phyloP scores from a whole-genome alignment of 805 yeast species.

The Nematodospora valgi region DNA sequence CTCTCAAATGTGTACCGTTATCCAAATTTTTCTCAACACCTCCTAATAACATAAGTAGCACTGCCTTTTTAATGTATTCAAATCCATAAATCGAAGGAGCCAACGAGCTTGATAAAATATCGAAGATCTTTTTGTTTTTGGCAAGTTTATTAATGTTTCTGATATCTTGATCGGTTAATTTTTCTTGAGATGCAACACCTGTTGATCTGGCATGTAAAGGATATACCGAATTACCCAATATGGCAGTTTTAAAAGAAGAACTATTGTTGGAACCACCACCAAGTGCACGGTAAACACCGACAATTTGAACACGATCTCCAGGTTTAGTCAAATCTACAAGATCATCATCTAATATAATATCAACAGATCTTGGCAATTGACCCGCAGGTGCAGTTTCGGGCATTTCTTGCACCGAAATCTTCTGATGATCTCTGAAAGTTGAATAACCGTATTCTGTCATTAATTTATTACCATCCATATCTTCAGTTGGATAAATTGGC shows the following conservation, averaged over 20 bases:
- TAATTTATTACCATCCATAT: constrained; percentile 83
- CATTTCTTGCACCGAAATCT: constrained; percentile 91
- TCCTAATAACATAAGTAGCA: constrained; percentile 84
- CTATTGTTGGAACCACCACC: constrained; percentile 65
- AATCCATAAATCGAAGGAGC: constrained; percentile 97
- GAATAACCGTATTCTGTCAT: constrained; percentile 90
- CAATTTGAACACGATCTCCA: constrained; percentile 91
- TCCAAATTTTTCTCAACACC: constrained; percentile 92
- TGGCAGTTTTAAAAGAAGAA: constrained; percentile 75
- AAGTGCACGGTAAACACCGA: constrained; percentile 88
- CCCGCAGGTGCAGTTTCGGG: constrained; percentile 99
- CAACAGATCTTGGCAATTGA: constrained; percentile 90
- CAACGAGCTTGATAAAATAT: constrained; percentile 74
- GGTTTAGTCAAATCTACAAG: constrained; percentile 90
- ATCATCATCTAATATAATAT: constrained; percentile 91
- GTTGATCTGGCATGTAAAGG: constrained; percentile 85
- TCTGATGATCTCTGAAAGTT: constrained; percentile 91
- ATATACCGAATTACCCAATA: constrained; percentile 85
- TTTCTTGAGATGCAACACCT: constrained; percentile 69
- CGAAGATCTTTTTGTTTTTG: constrained; percentile 68
- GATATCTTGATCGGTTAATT: constrained; percentile 75
- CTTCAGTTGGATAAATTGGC: constrained; percentile 89
- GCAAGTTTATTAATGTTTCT: constrained; percentile 80
- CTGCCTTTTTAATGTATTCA: constrained; percentile 86
- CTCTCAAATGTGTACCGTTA: constrained; percentile 95